Conservation (phyloP, 1,139 yeast species). For the Yamadazyma spencermartinsiae region DNA sequence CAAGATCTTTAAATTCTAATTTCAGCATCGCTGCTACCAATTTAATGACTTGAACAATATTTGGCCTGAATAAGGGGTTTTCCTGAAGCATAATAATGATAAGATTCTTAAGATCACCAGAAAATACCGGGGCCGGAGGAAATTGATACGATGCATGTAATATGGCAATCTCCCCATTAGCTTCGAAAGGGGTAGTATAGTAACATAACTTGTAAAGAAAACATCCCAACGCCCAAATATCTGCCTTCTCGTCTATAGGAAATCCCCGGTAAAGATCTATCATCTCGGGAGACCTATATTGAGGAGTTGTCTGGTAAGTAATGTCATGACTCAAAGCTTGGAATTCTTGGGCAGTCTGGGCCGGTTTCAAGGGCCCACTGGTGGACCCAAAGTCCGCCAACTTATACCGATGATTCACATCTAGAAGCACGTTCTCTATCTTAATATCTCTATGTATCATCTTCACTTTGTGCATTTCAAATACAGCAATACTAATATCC, state of each 20-base stretch:
- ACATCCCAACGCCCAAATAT: constrained; percentile 95
- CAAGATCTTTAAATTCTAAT: constrained; percentile 27
- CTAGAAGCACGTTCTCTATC: constrained; percentile 89
- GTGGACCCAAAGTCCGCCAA: constrained; percentile 96
- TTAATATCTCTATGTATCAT: constrained; percentile 83
- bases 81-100: constrained; percentile 79
- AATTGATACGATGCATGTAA: constrained; percentile 65
- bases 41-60: constrained; percentile 66
- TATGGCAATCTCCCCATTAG: constrained; percentile 71
- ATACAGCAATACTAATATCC: constrained; percentile 66
- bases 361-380: constrained; percentile 58
- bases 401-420: constrained; percentile 70
- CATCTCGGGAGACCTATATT: constrained; percentile 96
- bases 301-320: constrained; percentile 94
- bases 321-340: constrained; percentile 77
- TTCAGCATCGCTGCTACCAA: constrained; percentile 35
- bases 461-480: constrained; percentile 66
- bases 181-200: constrained; percentile 91
- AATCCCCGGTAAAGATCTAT: constrained; percentile 79
- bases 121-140: constrained; percentile 54
- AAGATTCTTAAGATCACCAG: constrained; percentile 66
- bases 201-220: constrained; percentile 88
- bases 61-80: constrained; percentile 81
- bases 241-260: constrained; percentile 92
- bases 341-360: constrained; percentile 64